Conservation (phyloP, 768 basidiomycete genomes). For the Sarcodon sp. region DNA sequence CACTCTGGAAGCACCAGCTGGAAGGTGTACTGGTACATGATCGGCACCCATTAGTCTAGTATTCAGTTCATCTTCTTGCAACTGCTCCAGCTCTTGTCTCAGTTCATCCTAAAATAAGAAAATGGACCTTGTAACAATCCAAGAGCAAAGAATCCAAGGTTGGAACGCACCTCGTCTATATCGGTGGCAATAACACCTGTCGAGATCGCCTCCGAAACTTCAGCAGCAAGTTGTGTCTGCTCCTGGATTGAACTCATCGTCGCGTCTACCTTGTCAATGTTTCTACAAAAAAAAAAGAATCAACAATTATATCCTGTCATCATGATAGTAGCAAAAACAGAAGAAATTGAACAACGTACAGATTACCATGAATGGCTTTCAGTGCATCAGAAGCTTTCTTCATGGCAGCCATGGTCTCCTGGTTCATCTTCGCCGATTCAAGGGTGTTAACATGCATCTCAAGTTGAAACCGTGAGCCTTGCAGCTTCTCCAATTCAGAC, state of each 20-base stretch:
- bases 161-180: constrained; percentile 54
- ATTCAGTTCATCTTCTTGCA: constrained; percentile 85
- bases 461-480: constrained; percentile 78
- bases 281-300: constrained; percentile 27
- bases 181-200: constrained; percentile 45
- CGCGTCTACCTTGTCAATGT: constrained; percentile 78
- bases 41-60: constrained; percentile 78
- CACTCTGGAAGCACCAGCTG: constrained; percentile 38
- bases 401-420: constrained; percentile 95
- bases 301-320: constrained; percentile 1
- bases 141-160: neutral
- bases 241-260: constrained; percentile 83
- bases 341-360: constrained; percentile 54
- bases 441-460: constrained; percentile 96
- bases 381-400: constrained; percentile 89
- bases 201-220: constrained; percentile 84
- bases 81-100: constrained; percentile 64
- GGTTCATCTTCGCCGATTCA: constrained; percentile 95
- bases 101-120: constrained; percentile 56
- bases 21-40: constrained; percentile 78
- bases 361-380: constrained; percentile 76
- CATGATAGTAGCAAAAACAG: neutral
- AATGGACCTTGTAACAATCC: neutral
- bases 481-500: constrained; percentile 72
- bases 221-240: constrained; percentile 85